Evolutionary conservation across 2,329 filamentous ascomycete genomes (phyloP).

Genomic region (Mycogone perniciosa): DNA sequence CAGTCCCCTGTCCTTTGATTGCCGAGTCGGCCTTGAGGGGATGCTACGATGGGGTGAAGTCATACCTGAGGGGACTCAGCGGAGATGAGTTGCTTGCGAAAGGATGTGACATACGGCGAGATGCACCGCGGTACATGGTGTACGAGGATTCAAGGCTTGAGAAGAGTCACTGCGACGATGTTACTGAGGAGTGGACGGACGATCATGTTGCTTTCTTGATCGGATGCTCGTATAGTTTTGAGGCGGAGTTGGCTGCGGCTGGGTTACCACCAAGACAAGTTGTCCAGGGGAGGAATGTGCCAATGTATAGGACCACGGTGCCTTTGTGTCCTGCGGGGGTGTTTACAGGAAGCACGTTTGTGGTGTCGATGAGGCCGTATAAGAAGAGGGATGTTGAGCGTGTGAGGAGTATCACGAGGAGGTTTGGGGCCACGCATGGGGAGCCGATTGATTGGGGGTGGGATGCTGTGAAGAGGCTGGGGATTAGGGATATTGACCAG

Average conservation of each 20-base stretch:
- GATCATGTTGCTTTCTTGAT: constrained; percentile 58
- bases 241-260: constrained; percentile 45
- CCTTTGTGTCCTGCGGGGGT: constrained; percentile 52
- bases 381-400: constrained; percentile 39
- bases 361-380: constrained; percentile 61
- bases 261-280: constrained; percentile 48
- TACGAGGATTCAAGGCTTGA: constrained; percentile 44
- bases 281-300: constrained; percentile 41
- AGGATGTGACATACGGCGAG: constrained; percentile 50
- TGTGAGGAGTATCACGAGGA: constrained; percentile 49
- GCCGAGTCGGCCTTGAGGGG: constrained; percentile 44
- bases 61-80: constrained; percentile 20
- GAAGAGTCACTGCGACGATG: constrained; percentile 33
- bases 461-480: constrained; percentile 45
- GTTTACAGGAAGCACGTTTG: constrained; percentile 47
- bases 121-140: constrained; percentile 52
- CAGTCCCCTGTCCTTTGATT: constrained; percentile 56
- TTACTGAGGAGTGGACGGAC: constrained; percentile 46
- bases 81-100: constrained; percentile 24
- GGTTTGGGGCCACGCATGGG: constrained; percentile 52
- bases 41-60: constrained; percentile 32
- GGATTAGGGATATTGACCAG: constrained; percentile 45
- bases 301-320: constrained; percentile 56
- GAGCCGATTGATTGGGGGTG: constrained; percentile 62
- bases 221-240: constrained; percentile 60